Conservation (phyloP, 2,329 filamentous ascomycete genomes). For the Chaetomium globosum region DNA sequence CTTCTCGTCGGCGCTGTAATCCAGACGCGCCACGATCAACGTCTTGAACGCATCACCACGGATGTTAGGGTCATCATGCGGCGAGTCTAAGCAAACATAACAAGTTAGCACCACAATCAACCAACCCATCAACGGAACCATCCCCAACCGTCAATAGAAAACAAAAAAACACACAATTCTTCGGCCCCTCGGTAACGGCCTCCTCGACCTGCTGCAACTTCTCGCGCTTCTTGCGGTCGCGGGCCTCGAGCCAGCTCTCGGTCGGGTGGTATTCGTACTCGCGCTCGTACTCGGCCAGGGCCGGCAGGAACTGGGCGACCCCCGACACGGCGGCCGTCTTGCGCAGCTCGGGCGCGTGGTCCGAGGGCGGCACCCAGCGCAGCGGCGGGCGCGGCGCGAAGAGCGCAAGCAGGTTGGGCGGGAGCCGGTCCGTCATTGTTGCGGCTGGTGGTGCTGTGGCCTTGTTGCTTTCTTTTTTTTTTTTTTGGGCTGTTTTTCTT, state of each 20-base stretch:
- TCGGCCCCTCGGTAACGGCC: constrained; percentile 64
- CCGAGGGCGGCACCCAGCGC: constrained; percentile 81
- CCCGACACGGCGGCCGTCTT: constrained; percentile 73
- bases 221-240: constrained; percentile 81
- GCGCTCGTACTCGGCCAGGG: constrained; percentile 75
- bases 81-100: constrained; percentile 64
- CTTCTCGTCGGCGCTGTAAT: constrained; percentile 84
- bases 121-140: background rate
- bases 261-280: constrained; percentile 76
- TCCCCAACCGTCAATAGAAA: too few species aligned
- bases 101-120: background rate
- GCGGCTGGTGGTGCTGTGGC: background rate
- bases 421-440: constrained; percentile 93
- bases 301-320: constrained; percentile 73
- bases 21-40: constrained; percentile 85
- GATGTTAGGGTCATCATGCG: constrained; percentile 81
- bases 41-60: constrained; percentile 95
- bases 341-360: constrained; percentile 80
- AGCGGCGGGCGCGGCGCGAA: constrained; percentile 93
- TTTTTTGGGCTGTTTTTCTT: background rate
- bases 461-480: too few species aligned
- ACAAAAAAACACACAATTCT: constrained; percentile 55
- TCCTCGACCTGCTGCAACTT: constrained; percentile 70
- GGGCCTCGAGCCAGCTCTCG: constrained; percentile 88
- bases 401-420: constrained; percentile 86